Base-by-base conservation (phyloP, 2,329 filamentous ascomycete species). In the Alternaria hordeiaustralica region DNA sequence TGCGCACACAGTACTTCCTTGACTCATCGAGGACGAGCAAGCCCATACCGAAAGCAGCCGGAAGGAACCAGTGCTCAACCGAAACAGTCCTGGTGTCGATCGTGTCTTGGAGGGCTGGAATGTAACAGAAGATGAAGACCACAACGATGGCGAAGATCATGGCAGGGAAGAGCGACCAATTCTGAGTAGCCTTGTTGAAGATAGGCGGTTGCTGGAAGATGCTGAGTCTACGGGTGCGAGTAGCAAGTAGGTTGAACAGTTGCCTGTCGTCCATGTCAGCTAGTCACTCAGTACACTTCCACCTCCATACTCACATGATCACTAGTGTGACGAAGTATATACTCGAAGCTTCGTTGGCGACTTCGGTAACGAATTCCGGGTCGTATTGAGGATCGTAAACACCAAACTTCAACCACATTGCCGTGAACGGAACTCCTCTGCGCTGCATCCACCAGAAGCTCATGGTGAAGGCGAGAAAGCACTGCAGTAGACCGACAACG, bases 301-400 rank as follows among this genome's bases (percentile, higher is more conserved):
- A 8, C n/a, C 12, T 10, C 1, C 47, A 50, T 11, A 76, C 85
- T 77, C 82, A 87, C 90, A 94, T 93, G 53, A 94, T 89, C 3
- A 95, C 92, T 21, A 95, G 82, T 63, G 90, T 94, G 69, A 94
- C 87, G 71, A 94, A 94, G 79, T 94, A 94, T 63, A 95, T 89
- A 15, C 89, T 91, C 41, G 87, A 90, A 0, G 90, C 90, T 64
- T 87, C 84, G 66, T 89, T 90, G 23, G 91, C 80, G 65, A 87
- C 84, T 26, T 82, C 77, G 0, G 80, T 81, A 28, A 79, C 65
- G 30, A 69, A 73, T 15, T 71, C 71, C 2, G 65, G 23, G 50
- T 74, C 72, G 56, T 73, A 78, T 30, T 72, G 60, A 2, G 66
- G 18, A 46, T 74, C 71, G 45, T 73, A 72, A 3, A 68, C 59